Base-by-base conservation (phyloP, 495 filamentous ascomycete genomes). In the Hypoxylon intermedium region DNA sequence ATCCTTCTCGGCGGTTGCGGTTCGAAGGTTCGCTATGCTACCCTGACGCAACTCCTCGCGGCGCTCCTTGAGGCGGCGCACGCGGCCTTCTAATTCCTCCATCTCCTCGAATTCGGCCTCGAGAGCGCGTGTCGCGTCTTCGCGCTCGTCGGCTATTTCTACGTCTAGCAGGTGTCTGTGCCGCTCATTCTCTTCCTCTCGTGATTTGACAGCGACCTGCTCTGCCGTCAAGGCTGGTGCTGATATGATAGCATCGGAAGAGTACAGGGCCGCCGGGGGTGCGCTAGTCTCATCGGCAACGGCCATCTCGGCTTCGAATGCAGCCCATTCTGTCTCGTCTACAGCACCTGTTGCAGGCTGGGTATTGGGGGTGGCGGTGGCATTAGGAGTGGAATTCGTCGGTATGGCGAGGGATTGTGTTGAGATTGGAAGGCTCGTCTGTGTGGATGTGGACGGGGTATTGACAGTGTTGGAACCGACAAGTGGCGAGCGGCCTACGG, bases 91-190 rank as follows among this genome's bases (percentile, higher is more conserved):
- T 40, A 97, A 81, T 49, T 85, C 85, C 69, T 94, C 91, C 93
- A 98, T 97, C 69, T 94, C 87, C 47, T 96, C 94, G 70, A 98
- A 91, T 72, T 98, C 94, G 53, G 89, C 87, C 71, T 93, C 87
- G 53, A 97, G 72, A 51, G 87, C 83, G 42, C 89, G 82, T 16
- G 85, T 87, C 3, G 93, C 92, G 66, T 96, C 92, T 67, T 97
- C 92, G 18, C 87, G 87, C 75, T 96, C 91, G 13, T 86, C 90
- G 55, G 90, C 77, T 2, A 79, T 57, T 60, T 79, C 60, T 11
- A 68, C 62, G 33, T 83, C 92, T n/a, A 83, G 69, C 40, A 88
- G 84, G 0, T 80, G 85, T 45, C 89, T 87, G 28, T 81, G 79
- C 47, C 78, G 77, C 54, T 83, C 80, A 23, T 79, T 83, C 31